Evolutionary conservation across 768 basidiomycete species (phyloP).

Genomic region (Lentinula edodes): DNA sequence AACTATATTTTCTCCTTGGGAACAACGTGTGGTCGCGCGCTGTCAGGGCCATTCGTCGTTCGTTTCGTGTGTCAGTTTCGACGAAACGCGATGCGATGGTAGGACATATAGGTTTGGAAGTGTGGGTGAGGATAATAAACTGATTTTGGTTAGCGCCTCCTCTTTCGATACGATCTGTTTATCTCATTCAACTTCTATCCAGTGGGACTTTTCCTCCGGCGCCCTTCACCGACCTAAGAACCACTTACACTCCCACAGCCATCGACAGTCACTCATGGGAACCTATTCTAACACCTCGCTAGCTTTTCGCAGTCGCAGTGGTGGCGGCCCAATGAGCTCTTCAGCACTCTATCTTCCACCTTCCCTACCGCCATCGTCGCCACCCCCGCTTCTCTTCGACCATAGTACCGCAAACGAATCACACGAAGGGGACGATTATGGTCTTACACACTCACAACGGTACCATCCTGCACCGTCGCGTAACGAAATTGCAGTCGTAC

Average conservation of each 20-base stretch:
- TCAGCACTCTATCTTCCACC: conserved; percentile 38
- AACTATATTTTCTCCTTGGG: conserved; percentile 92
- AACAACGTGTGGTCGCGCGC: conserved; percentile 88
- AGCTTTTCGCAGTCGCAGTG: conserved; percentile 50
- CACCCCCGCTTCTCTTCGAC: neutral
- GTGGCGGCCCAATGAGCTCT: conserved; percentile 34
- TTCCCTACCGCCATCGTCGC: conserved; percentile 11
- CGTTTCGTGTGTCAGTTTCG: conserved; percentile 85
- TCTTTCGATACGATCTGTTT: neutral
- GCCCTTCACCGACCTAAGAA: conserved; percentile 85
- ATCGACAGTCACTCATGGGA: conserved; percentile 56
- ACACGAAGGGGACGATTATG: conserved; percentile 26
- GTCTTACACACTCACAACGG: conserved; percentile 26
- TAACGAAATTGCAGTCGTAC: conserved; percentile 85
- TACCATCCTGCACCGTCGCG: conserved; percentile 89
- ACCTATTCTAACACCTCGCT: conserved; percentile 70
- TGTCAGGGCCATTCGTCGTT: conserved; percentile 98
- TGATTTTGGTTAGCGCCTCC: conserved; percentile 63
- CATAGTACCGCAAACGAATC: conserved; percentile 10
- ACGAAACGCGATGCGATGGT: conserved; percentile 76
- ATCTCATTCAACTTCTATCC: neutral
- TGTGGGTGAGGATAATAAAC: conserved; percentile 94
- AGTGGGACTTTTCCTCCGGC: conserved; percentile 96
- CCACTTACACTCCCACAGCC: conserved; percentile 51
- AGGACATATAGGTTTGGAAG: conserved; percentile 93